Evolutionary conservation across 73 alveolate species (phyloP), one percentile per base, ranked within the genome.

Genomic region (Blepharisma stoltei): DNA sequence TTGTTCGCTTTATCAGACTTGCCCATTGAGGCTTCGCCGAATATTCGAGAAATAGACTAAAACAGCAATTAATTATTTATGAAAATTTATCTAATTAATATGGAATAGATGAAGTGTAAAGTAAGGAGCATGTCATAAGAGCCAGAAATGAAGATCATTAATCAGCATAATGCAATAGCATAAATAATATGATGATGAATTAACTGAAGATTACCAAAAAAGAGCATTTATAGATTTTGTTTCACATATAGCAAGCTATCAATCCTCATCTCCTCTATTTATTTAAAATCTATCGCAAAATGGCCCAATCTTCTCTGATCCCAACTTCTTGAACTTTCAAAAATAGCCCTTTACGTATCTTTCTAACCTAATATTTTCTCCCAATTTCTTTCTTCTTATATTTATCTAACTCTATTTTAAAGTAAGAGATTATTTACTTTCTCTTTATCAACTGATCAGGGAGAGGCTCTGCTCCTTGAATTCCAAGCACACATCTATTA

Each of bases 391-490:
- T 14, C n/a, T 11, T 14, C 27, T 52, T 14, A 52, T 14, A 20
- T 52, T 52, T 14, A 20, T 52, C 66, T 52, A 52, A 14, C 23
- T 14, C 4, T 20, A 11, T 52, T 52, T 14, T 52, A 52, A 14
- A 11, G n/a, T 1, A 11, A 60, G 21, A 21, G 41, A 25, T 60
- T n/a, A n/a, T 52, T 21, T 9, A 60, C 21, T 37, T 25, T 60
- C 76, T 60, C 49, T 60, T 60, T 20, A 60, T 20, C 21, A 37
- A 9, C 49, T 60, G 76, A 21, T 60, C 76, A 9, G 76, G 76
- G 14, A 60, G n/a, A 60, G 76, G 76, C 49, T n/a, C 76, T 11
- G 76, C 76, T 25, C 76, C 76, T 60, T 20, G 55, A 1, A 60
- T 1, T 27, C 76, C 76, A 25, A 60, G 76, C 0, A 3, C 49